Conservation (phyloP, 495 filamentous ascomycete species). For the Daldinia vernicosa region DNA sequence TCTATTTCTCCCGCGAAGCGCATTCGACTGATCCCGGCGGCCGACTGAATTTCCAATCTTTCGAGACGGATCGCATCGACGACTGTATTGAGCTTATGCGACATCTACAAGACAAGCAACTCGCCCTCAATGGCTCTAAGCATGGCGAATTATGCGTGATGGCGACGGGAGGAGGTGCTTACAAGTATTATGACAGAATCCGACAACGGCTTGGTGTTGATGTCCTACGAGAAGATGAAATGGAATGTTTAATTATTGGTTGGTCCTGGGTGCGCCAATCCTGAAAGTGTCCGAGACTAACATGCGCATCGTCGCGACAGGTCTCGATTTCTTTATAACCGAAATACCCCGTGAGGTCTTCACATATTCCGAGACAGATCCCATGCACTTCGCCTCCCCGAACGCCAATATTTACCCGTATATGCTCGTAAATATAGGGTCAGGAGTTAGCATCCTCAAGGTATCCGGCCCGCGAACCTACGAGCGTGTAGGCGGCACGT, state of each 20-base stretch:
- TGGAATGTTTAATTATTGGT: constrained; percentile 98
- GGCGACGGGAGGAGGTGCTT: constrained; percentile 94
- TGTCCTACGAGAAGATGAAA: constrained; percentile 93
- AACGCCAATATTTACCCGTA: constrained; percentile 87
- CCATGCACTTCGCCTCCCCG: constrained; percentile 83
- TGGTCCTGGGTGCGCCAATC: constrained; percentile 31
- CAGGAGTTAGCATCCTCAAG: constrained; percentile 97
- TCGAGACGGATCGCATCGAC: constrained; percentile 93
- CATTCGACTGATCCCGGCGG: constrained; percentile 82
- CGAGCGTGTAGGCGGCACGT: constrained; percentile 91
- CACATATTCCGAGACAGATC: constrained; percentile 87
- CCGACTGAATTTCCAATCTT: constrained; percentile 90
- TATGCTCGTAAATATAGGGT: constrained; percentile 98
- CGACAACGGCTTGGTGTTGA: constrained; percentile 81
- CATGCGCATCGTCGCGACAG: constrained; percentile 52
- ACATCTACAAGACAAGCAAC: constrained; percentile 79
- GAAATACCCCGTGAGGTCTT: constrained; percentile 97
- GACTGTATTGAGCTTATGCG: constrained; percentile 90
- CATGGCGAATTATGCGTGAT: constrained; percentile 81
- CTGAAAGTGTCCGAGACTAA: neutral
- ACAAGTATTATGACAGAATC: constrained; percentile 93
- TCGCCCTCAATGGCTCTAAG: constrained; percentile 71
- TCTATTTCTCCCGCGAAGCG: constrained; percentile 93
- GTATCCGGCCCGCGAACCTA: constrained; percentile 87
- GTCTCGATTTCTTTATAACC: constrained; percentile 97